These are phyloP conservation scores for Colletotrichum chrysophilum DNA, from an alignment of 2,329 filamentous ascomycete genomes.

Conservation along the genomic window DNA sequence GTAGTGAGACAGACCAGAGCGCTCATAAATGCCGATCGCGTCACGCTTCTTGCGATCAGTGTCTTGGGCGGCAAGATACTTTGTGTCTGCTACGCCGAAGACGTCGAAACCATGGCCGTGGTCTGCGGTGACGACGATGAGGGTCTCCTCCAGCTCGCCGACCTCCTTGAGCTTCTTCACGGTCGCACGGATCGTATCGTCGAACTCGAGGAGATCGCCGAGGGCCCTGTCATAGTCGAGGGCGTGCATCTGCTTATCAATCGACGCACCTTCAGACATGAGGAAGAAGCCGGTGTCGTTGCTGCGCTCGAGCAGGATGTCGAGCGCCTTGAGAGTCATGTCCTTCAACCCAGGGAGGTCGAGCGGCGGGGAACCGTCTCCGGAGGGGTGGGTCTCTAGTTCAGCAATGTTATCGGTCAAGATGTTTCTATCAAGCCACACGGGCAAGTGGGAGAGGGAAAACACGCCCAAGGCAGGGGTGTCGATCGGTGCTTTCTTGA, in stretches of 20 bases:
- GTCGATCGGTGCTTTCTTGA: constrained; percentile 60
- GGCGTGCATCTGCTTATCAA: constrained; percentile 89
- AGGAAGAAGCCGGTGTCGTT: constrained; percentile 80
- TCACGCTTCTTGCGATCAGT: constrained; percentile 75
- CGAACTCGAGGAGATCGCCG: constrained; percentile 83
- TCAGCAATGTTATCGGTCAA: constrained; percentile 72
- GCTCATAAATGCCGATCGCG: constrained; percentile 75
- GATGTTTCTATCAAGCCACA: constrained; percentile 87
- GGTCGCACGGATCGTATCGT: constrained; percentile 81
- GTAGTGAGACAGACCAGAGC: constrained; percentile 80
- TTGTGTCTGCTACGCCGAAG: constrained; percentile 80
- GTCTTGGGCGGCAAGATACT: constrained; percentile 71
- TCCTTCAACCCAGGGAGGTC: constrained; percentile 84
- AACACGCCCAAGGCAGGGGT: constrained; percentile 79
- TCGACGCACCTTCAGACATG: constrained; percentile 84
- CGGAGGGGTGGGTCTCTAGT: constrained; percentile 72
- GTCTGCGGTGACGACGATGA: constrained; percentile 83
- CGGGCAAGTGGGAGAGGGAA: constrained; percentile 74
- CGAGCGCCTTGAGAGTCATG: constrained; percentile 87
- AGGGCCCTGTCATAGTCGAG: constrained; percentile 87
- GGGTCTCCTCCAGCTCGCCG: constrained; percentile 73
- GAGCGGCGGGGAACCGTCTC: constrained; percentile 65
- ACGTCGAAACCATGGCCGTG: constrained; percentile 92
- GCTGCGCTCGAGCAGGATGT: constrained; percentile 71
- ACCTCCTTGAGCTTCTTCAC: constrained; percentile 71